Evolutionary conservation across 371 early-diverging fungal species (phyloP), one percentile per base, ranked within the genome.

Genomic region (Mucor saturninus): DNA sequence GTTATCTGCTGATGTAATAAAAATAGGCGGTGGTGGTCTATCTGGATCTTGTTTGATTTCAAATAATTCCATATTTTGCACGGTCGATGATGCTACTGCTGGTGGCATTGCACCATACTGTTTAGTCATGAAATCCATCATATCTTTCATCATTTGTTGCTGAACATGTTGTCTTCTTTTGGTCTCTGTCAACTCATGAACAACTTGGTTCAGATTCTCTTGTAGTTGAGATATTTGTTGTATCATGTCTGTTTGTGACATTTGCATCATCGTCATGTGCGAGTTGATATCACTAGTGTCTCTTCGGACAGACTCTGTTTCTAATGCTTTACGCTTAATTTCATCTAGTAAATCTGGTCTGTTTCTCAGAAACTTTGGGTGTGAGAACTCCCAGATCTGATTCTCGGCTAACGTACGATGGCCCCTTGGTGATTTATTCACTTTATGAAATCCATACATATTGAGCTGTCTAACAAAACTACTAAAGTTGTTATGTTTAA

Each of bases 381-480:
- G 81, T 14, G 74, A 83, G 60, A 85, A 86, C 64, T 88, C 89
- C 85, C 87, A 86, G 26, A 83, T 83, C 56, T 81, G 86, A 74
- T 92, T 90, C 67, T 92, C 93, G 6, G 90, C 90, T 52, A 85
- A 67, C 11, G 89, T 91, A 32, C 92, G 87, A 31, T 83, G 86
- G 51, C 85, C 85, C 26, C 91, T 79, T 26, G 89, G 89, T 28
- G 93, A 92, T 61, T 90, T 89, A 62, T 91, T 87, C 5, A 83
- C 77, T 62, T 90, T 92, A 66, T 87, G 82, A 65, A 85, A 87
- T 4, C 89, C 93, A 74, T 91, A 90, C 89, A 92, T 92, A 67
- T 95, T 95, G 3, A 95, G 78, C 73, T 95, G 95, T 37, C 95
- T 79, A 14, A 94, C 93, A 86, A 95, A 95, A 49, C 89, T 89